Conservation (phyloP, 257 asterid species). For the Nicotiana noctiflora region DNA sequence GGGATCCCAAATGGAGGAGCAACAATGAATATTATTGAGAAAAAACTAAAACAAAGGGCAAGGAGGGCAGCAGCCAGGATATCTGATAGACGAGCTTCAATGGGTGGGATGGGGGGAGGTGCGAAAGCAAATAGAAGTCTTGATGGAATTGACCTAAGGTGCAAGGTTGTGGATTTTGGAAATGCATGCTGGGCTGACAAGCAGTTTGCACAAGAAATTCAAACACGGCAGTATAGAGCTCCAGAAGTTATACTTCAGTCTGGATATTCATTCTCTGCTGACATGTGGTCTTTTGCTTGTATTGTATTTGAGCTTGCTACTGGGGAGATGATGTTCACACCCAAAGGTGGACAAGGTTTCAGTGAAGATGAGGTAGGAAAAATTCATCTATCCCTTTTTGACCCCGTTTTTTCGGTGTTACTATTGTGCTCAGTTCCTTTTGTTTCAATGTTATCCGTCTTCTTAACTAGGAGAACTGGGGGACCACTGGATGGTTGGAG, state of each 20-base stretch:
- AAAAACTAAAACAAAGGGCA: slow-evolving; percentile 86
- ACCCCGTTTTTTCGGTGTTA: neutral
- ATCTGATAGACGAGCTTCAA: slow-evolving; percentile 55
- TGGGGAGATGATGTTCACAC: slow-evolving; percentile 97
- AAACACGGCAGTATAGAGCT: slow-evolving; percentile 95
- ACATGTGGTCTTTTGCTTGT: slow-evolving; percentile 99
- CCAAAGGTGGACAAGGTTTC: slow-evolving; percentile 85
- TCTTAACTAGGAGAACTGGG: neutral
- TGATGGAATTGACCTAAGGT: slow-evolving; percentile 73
- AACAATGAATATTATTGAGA: slow-evolving; percentile 55
- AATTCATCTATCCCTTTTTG: slow-evolving; percentile 3
- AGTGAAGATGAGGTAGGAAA: slow-evolving; percentile 86
- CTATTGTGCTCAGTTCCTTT: neutral
- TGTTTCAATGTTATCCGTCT: neutral
- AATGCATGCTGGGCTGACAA: slow-evolving; percentile 93
- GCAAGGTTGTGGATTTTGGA: slow-evolving; percentile 97
- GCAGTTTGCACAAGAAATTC: slow-evolving; percentile 85
- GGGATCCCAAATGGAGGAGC: slow-evolving; percentile 65
- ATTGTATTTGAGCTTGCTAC: slow-evolving; percentile 95
- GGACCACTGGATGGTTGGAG: neutral
- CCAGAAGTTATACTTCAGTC: slow-evolving; percentile 89
- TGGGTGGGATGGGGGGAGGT: slow-evolving; percentile 47
- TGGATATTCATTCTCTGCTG: slow-evolving; percentile 84
- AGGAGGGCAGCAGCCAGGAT: slow-evolving; percentile 93
- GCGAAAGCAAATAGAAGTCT: slow-evolving; percentile 66